phyloP scores from a whole-genome alignment of 129 eudicot species.

The Chrysanthemum makinoi region DNA sequence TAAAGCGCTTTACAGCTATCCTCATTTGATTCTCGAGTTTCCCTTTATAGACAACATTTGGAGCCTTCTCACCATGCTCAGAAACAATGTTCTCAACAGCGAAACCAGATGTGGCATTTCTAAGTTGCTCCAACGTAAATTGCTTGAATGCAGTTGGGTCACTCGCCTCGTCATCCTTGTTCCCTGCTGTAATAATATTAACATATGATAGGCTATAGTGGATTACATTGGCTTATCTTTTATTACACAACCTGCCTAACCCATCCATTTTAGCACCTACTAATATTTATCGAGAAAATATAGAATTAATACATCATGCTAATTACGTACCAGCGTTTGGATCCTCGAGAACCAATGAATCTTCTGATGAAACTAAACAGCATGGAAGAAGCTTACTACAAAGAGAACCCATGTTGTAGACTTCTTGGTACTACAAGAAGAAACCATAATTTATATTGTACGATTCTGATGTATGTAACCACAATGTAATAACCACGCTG shows the following conservation, averaged over 20 bases:
- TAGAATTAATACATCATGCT: no score
- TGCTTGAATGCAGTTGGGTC: slow-evolving; percentile 47
- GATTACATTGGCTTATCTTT: neutral
- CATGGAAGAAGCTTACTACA: slow-evolving; percentile 53
- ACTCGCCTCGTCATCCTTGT: slow-evolving; percentile 35
- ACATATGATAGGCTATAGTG: neutral
- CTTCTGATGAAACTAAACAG: slow-evolving; percentile 43
- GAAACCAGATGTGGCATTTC: slow-evolving; percentile 65
- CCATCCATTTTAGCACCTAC: neutral
- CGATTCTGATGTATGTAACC: neutral
- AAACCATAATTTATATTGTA: neutral
- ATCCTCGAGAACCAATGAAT: slow-evolving; percentile 44
- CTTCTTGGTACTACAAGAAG: slow-evolving; percentile 13
- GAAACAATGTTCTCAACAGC: slow-evolving; percentile 74
- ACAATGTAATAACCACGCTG: neutral
- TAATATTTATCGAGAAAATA: neutral
- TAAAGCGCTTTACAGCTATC: slow-evolving; percentile 65
- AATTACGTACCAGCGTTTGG: slow-evolving; percentile 40
- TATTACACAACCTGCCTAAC: slow-evolving; percentile 8
- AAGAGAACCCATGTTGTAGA: slow-evolving; percentile 47
- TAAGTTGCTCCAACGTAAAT: slow-evolving; percentile 52
- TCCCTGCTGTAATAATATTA: slow-evolving; percentile 20
- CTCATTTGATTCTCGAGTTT: slow-evolving; percentile 64
- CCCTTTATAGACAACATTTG: slow-evolving; percentile 73
- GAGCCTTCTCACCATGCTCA: slow-evolving; percentile 74